A percentile compares a stretch with the other conserved stretches of the same genome.
phyloP scores from a whole-genome alignment of 148 eudicot species.

The Rhododendron ovatum region DNA sequence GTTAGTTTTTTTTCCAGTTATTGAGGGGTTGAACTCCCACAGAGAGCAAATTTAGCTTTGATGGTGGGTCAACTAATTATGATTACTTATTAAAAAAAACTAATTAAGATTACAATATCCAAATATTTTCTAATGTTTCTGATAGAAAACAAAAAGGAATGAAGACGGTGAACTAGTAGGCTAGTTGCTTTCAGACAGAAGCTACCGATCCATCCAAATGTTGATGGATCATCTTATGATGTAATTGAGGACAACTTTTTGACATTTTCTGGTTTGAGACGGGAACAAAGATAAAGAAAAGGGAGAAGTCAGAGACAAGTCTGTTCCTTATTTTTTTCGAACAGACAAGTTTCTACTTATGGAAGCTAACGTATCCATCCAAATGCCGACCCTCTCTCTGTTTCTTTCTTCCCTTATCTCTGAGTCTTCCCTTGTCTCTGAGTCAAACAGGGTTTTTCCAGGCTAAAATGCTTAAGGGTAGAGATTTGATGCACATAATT shows the following conservation, averaged over 20 bases:
- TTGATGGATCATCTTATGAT: neutral
- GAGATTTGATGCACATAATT: slow-evolving; percentile 1
- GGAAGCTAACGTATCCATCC: neutral
- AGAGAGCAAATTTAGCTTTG: neutral
- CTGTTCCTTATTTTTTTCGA: no score
- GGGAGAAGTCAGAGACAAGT: neutral
- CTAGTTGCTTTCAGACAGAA: neutral
- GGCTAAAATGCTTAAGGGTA: neutral
- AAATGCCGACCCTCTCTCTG: neutral
- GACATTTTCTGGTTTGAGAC: neutral
- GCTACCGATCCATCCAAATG: neutral
- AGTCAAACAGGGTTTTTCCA: neutral
- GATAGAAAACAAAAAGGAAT: neutral
- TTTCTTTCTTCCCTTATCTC: neutral
- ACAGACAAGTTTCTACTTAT: neutral
- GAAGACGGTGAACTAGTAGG: neutral
- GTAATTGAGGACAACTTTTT: neutral
- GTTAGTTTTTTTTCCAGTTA: neutral
- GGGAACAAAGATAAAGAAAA: neutral
- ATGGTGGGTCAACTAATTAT: neutral
- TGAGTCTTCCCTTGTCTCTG: neutral
- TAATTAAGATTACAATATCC: neutral
- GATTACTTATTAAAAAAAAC: neutral
- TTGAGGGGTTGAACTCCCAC: neutral
- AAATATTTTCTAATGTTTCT: neutral